Evolutionary conservation across 768 basidiomycete genomes (phyloP), one percentile per base, ranked within the genome.

Genomic region (Mycena vulgaris): DNA sequence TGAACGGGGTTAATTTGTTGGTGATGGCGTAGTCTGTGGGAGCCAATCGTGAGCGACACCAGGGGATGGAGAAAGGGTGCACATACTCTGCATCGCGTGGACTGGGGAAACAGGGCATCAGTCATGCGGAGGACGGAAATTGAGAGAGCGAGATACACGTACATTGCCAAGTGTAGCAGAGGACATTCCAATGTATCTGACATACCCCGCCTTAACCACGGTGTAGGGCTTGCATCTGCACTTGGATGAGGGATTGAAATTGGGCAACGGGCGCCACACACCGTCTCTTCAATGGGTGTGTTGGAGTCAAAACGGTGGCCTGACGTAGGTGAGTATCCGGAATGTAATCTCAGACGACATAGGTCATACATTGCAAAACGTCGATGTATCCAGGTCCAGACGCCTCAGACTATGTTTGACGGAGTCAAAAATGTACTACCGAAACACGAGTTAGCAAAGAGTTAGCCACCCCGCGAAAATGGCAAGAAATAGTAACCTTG

Each of bases 211-310:
- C 23, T 64, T 40, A 21, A 64, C 51, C 19, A 64, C 63, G n/a
- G 51, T 64, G 63, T 3, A 64, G 30, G 23, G 63, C 63, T 64
- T 64, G 63, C 63, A 64, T 64, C 63, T 64, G 39, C n/a, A 21
- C 25, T 3, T 23, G n/a, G 17, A n/a, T 55, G 23, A 16, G 4
- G 9, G 9, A 1, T 27, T 11, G 40, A 31, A 53, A 52, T 21
- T 10, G 39, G 7, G 47, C 39, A 56, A 53, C 19, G 3, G 42
- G 28, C 13, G 25, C 5, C 19, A 47, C 63, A 21, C 10, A 65
- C 63, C 9, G 53, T 65, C 51, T 65, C 63, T 21, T 64, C 52
- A 23, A 64, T 64, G 13, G 63, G 63, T 19, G 63, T 64, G 40
- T 55, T 55, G 23, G 27, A 28, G 48, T 65, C 63, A 42, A 65